These are phyloP conservation scores for Podila verticillata DNA, from an alignment of 192 early-diverging fungal species.

Conservation along the genomic window DNA sequence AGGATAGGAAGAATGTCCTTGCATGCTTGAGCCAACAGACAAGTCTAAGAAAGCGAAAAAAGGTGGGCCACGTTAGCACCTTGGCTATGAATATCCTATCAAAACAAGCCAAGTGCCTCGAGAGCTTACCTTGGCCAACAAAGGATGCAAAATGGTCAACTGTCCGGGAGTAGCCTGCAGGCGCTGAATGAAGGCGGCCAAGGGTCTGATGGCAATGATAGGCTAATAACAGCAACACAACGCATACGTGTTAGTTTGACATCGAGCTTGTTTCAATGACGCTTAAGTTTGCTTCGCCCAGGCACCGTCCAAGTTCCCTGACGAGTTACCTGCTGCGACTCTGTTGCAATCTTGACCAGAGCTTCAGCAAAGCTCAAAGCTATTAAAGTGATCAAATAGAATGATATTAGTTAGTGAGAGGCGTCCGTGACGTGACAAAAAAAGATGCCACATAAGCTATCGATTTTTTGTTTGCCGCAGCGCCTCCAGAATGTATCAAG, in stretches of 20 bases:
- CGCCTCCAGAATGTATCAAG: constrained; percentile 2
- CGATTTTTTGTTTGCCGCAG: constrained; percentile 17
- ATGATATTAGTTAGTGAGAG: background rate
- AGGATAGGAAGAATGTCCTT: constrained; percentile 59
- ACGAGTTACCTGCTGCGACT: constrained; percentile 41
- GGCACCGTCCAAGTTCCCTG: background rate
- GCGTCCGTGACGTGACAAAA: background rate
- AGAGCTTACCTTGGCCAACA: constrained; percentile 49
- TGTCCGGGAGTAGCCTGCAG: constrained; percentile 39
- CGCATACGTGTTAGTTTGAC: background rate
- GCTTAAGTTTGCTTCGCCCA: background rate
- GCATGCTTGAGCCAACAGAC: constrained; percentile 58
- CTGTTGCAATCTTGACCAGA: constrained; percentile 44
- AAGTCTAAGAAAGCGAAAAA: constrained; percentile 38
- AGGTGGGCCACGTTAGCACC: background rate
- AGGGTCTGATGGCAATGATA: constrained; percentile 48
- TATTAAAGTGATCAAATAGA: constrained; percentile 9
- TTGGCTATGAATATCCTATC: background rate
- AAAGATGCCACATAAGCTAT: background rate
- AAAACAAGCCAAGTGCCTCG: background rate
- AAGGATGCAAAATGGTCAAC: constrained; percentile 58
- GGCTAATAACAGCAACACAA: constrained; percentile 42
- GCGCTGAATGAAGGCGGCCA: constrained; percentile 49
- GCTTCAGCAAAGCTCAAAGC: constrained; percentile 54
- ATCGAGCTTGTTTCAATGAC: background rate